These are phyloP conservation scores for Boechera stricta DNA, from an alignment of 345 rosid species.

Conservation along the genomic window DNA sequence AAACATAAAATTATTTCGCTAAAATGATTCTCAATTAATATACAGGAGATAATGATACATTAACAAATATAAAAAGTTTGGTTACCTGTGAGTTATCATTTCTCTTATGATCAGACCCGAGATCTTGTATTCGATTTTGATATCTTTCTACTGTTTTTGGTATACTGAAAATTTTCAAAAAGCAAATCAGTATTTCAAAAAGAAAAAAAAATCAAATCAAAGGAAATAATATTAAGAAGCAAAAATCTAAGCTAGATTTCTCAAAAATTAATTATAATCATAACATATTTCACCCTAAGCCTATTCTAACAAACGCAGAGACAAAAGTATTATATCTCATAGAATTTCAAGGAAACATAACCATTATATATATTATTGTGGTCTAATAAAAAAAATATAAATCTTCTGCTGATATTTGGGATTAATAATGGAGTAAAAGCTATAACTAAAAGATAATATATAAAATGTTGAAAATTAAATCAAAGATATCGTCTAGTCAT, in stretches of 20 bases:
- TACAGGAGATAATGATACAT: background rate
- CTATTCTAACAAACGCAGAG: slow-evolving; percentile 8
- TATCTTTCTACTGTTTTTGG: slow-evolving; percentile 74
- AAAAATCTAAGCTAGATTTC: background rate
- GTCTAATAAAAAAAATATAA: background rate
- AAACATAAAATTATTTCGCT: too few relatives aligned
- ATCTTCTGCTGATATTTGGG: background rate
- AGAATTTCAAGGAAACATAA: background rate
- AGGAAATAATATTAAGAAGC: slow-evolving; percentile 1
- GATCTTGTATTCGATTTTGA: slow-evolving; percentile 63
- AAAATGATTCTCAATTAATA: too few relatives aligned
- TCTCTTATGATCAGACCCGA: slow-evolving; percentile 46
- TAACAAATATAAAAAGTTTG: background rate
- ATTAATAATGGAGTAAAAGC: background rate
- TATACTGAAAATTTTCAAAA: slow-evolving; percentile 48
- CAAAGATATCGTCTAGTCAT: background rate
- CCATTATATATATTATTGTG: background rate
- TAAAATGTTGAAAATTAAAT: background rate
- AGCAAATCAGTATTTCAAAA: background rate
- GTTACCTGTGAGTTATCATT: slow-evolving; percentile 55
- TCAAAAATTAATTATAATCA: background rate
- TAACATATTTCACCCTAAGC: background rate
- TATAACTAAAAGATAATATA: background rate
- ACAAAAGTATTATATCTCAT: background rate
- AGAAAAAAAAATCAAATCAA: background rate